Evolutionary conservation across 306 rosid genomes (phyloP).

Genomic region (Acacia acuminata): DNA sequence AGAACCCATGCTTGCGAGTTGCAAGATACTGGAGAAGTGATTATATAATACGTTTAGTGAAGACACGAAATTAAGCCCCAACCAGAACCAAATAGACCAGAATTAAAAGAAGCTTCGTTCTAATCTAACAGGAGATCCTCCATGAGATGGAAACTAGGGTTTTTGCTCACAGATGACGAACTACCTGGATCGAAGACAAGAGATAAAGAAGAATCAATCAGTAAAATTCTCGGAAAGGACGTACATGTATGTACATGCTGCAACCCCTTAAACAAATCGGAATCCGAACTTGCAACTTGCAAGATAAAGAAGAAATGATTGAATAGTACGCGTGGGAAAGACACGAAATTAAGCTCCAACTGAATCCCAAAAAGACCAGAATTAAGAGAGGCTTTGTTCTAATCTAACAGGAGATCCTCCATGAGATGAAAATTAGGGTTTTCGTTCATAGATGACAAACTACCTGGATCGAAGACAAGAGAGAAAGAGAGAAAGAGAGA

Average conservation of each 20-base stretch:
- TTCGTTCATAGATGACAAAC: conserved; percentile 16
- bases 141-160: conserved; percentile 48
- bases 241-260: conserved; percentile 31
- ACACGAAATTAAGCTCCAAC: conserved; percentile 34
- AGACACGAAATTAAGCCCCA: conserved; percentile 31
- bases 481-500: conserved; percentile 29
- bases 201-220: conserved; percentile 23
- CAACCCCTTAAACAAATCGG: conserved; percentile 38
- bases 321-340: conserved; percentile 21
- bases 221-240: conserved; percentile 28
- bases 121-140: conserved; percentile 42
- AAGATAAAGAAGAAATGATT: conserved; percentile 5
- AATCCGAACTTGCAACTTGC: conserved; percentile 5
- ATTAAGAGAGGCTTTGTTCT: conserved; percentile 45
- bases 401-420: conserved; percentile 41
- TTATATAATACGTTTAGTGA: conserved; percentile 24
- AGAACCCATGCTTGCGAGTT: conserved; percentile 7
- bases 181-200: conserved; percentile 49
- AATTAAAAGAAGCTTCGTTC: conserved; percentile 45
- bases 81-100: conserved; percentile 29
- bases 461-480: conserved; percentile 49
- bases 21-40: neutral
- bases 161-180: conserved; percentile 23
- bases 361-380: conserved; percentile 23
- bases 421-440: conserved; percentile 50